Conservation (phyloP, 108 stramenopile species). For the Conticribra weissflogii region DNA sequence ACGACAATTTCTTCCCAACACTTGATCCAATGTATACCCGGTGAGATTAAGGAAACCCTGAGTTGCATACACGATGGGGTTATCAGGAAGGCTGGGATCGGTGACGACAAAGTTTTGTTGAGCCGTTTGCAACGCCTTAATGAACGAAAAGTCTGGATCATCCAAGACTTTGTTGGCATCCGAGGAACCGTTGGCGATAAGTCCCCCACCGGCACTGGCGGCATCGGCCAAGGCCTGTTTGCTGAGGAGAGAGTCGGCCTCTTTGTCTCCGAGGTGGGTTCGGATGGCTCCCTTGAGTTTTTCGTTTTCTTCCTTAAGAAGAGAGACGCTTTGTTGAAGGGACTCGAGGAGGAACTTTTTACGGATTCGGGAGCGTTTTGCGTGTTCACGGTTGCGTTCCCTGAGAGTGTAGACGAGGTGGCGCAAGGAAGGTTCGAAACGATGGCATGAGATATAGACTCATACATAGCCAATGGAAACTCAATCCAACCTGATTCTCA, state of each 20-base stretch:
- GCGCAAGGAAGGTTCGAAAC: conserved; percentile 6
- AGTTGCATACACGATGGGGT: conserved; percentile 94
- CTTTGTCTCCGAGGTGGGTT: conserved; percentile 68
- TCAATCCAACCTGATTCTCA: background rate
- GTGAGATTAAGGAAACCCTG: conserved; percentile 93
- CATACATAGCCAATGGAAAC: background rate
- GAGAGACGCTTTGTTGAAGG: conserved; percentile 84
- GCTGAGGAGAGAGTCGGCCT: conserved; percentile 63
- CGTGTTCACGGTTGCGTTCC: conserved; percentile 94
- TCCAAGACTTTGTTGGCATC: conserved; percentile 93
- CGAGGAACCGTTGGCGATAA: conserved; percentile 65
- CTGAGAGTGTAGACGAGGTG: conserved; percentile 29
- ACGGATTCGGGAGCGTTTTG: conserved; percentile 91
- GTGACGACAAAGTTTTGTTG: conserved; percentile 98
- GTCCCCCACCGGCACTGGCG: conserved; percentile 57
- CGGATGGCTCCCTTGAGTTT: conserved; percentile 77
- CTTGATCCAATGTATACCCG: conserved; percentile 92
- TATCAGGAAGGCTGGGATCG: conserved; percentile 94
- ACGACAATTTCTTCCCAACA: conserved; percentile 96
- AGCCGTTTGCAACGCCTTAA: conserved; percentile 95
- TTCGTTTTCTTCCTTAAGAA: conserved; percentile 88
- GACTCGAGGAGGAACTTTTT: conserved; percentile 97
- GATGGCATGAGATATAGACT: background rate
- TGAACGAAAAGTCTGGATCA: conserved; percentile 96
- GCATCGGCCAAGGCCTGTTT: conserved; percentile 49